Percentiles rank a stretch among this genome's conserved stretches.
phyloP scores from a whole-genome alignment of 768 basidiomycete genomes.

The Suillus sp. region DNA sequence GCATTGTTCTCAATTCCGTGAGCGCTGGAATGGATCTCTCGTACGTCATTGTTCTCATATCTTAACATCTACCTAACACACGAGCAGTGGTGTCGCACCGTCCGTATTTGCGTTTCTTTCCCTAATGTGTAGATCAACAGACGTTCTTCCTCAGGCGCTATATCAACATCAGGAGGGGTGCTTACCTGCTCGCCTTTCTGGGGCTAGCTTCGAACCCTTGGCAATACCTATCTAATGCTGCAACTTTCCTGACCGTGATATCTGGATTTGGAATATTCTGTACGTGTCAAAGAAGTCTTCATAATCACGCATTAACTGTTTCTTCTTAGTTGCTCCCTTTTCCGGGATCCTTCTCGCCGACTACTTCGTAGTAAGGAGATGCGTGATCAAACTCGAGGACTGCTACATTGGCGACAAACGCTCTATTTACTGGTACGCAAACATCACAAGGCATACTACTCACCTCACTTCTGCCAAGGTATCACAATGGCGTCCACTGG shows the following conservation, averaged over 20 bases:
- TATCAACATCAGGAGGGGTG: constrained; percentile 18
- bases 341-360: constrained; percentile 16
- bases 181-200: constrained; percentile 15
- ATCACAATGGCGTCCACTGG: constrained; percentile 15
- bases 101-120: neutral
- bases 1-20: constrained; percentile 23
- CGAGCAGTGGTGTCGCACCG: neutral
- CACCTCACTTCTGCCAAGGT: constrained; percentile 9
- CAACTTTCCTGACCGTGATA: constrained; percentile 14
- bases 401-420: constrained; percentile 13
- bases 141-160: constrained; percentile 9
- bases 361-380: constrained; percentile 14
- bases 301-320: neutral
- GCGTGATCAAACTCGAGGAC: constrained; percentile 12
- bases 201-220: constrained; percentile 16
- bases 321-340: constrained; percentile 15
- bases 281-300: constrained; percentile 3
- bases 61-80: neutral
- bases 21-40: constrained; percentile 25
- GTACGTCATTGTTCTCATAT: constrained; percentile 6
- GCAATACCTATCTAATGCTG: constrained; percentile 16
- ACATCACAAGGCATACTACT: neutral
- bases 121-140: neutral
- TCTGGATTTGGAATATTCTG: constrained; percentile 17
- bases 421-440: constrained; percentile 16